These are phyloP conservation scores for Artemisia tridentata DNA, from an alignment of 129 eudicot genomes.

Conservation along the genomic window DNA sequence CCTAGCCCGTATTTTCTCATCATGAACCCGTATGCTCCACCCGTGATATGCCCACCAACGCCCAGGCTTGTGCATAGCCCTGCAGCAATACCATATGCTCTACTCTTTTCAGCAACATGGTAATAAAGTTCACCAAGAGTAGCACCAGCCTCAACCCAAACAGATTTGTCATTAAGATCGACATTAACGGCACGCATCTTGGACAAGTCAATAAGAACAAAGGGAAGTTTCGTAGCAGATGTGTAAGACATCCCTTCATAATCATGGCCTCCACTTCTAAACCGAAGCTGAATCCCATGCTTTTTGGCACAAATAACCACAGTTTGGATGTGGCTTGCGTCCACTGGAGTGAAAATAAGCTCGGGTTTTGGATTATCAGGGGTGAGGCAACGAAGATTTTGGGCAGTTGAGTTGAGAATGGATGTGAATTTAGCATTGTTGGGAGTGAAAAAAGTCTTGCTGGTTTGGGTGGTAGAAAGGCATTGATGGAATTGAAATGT, in stretches of 20 bases:
- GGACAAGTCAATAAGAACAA: conserved; percentile 42
- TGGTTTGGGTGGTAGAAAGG: conserved; percentile 22
- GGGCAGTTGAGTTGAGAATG: conserved; percentile 28
- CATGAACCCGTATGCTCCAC: conserved; percentile 35
- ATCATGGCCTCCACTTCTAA: conserved; percentile 51
- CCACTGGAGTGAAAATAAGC: conserved; percentile 36
- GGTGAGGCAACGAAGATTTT: conserved; percentile 37
- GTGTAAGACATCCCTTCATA: conserved; percentile 45
- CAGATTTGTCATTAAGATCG: too few species aligned
- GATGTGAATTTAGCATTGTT: conserved; percentile 20
- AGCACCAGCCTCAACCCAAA: too few species aligned
- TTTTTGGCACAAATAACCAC: conserved; percentile 35
- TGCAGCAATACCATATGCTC: conserved; percentile 13
- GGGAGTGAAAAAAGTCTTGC: conserved; percentile 29
- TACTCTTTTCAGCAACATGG: conserved; percentile 26
- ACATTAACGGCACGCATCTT: conserved; percentile 26
- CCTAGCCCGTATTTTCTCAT: conserved; percentile 33
- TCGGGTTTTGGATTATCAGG: conserved; percentile 27
- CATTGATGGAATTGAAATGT: conserved; percentile 22
- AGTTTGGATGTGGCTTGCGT: conserved; percentile 10
- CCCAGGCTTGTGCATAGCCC: conserved; percentile 30
- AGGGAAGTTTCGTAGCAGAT: conserved; percentile 19
- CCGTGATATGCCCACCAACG: conserved; percentile 26
- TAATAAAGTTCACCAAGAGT: conserved; percentile 10
- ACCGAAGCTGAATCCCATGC: conserved; percentile 25